Base-by-base conservation (phyloP, 257 asterid species). In the Nicotiana attenuata region DNA sequence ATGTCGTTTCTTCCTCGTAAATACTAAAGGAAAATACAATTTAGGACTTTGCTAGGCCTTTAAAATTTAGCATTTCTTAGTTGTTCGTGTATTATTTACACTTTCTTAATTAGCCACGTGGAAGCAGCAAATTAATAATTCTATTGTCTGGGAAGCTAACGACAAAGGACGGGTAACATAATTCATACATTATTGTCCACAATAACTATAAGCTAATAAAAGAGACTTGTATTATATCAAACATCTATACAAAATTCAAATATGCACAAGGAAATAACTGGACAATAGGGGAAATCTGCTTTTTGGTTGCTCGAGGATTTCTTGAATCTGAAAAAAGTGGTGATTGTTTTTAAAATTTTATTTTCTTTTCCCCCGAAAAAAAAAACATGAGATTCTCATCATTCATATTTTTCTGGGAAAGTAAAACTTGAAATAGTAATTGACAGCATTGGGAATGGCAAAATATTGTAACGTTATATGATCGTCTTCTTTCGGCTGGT, bases 251-350 rank as follows among this genome's bases (percentile, higher is more conserved):
- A 29, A 24, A 61, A 61, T 61, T 61, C 67, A 41, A 61, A 14
- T 22, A 61, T 10, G 16, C 16, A 61, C 67, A 24, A 63, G 68
- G 28, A 63, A 63, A 57, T 57, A 57, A 57, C 24, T 57, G 11
- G 64, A 57, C 64, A 57, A 57, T 19, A 57, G 10, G 13, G 4
- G 64, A 57, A 57, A 57, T 63, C 19, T 63, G 35, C 68, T 63
- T 63, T 63, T 63, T 63, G 68, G 68, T 24, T 63, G 68, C 68
- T 63, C 68, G 68, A 63, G 68, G 68, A 63, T 63, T 63, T 63
- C 68, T 63, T 63, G 68, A 63, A 26, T 26, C 35, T 63, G 35
- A 63, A 31, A 63, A 63, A 63, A 63, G 68, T 24, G 35, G 10
- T 24, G 2, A 22, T 33, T 31, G 35, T 20, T 10, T 0, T 22